Base-by-base conservation (phyloP, 192 early-diverging fungal genomes). In the Haplosporangium gracile region DNA sequence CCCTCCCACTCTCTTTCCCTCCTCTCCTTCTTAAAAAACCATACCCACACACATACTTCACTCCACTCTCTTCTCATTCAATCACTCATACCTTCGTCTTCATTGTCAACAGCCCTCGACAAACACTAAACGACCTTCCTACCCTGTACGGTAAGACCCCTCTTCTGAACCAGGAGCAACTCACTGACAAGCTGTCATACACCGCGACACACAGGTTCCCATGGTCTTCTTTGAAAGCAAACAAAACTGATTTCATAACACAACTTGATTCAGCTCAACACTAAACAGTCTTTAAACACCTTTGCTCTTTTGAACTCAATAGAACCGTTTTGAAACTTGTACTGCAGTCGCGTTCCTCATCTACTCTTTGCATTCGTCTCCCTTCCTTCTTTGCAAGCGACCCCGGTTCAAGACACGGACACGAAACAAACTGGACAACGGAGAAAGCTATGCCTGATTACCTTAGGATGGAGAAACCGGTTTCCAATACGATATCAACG, bases 11-110 rank as follows among this genome's bases (percentile, higher is more conserved):
- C 49, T 43, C 53, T 60, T 34, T 77, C 26, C 22, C 8, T 38
- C 32, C 29, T 45, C n/a, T 38, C 7, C 9, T 45, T 45, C 43
- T 45, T 45, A 2, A 36, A 36, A 16, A 72, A 20, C 45, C 40
- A 57, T 39, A 55, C 47, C 45, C 45, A 24, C 79, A 81, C 45
- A 45, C 69, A 79, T 57, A 70, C 49, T 20, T 53, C 57, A 43
- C 36, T 34, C n/a, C 53, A 34, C 72, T 68, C 47, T 40, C 8
- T 40, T 34, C 45, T 18, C 60, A 26, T 43, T 43, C 24, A 70
- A 20, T 39, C 69, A 22, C 13, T 2, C 57, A 9, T 0, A 24
- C 57, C n/a, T 55, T 55, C 51, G 20, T 5, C 55, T 11, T 32
- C 29, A 20, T 24, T 13, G 10, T 3, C 26, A 9, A 29, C 22